These are phyloP conservation scores for Kurtzmaniella fragi DNA, from an alignment of 805 yeast species.

Conservation along the genomic window DNA sequence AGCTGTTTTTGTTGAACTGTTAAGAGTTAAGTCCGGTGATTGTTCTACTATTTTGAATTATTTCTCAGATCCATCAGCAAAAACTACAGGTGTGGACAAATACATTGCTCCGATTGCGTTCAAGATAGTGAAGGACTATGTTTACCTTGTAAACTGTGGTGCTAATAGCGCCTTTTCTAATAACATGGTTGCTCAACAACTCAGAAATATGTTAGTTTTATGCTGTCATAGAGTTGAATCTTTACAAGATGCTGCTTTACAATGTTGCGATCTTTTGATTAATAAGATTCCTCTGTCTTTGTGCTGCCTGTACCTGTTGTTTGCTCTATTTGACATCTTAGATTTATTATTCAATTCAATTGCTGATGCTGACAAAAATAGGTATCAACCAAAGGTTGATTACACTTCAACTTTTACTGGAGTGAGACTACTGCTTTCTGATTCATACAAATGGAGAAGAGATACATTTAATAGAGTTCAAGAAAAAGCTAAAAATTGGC, in stretches of 20 bases:
- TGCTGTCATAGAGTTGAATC: conserved; percentile 76
- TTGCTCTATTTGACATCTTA: conserved; percentile 75
- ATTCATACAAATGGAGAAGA: conserved; percentile 70
- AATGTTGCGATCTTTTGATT: conserved; percentile 67
- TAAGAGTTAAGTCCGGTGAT: conserved; percentile 75
- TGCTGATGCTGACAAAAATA: conserved; percentile 76
- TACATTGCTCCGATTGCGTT: conserved; percentile 63
- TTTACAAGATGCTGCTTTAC: conserved; percentile 75
- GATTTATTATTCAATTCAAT: conserved; percentile 74
- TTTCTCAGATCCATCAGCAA: conserved; percentile 80
- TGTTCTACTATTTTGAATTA: conserved; percentile 74
- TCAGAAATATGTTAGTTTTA: conserved; percentile 59
- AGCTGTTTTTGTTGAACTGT: conserved; percentile 67
- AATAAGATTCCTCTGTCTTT: conserved; percentile 68
- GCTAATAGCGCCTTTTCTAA: conserved; percentile 53
- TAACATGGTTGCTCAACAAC: conserved; percentile 55
- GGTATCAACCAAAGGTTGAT: conserved; percentile 76
- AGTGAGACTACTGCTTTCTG: conserved; percentile 59
- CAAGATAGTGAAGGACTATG: conserved; percentile 53
- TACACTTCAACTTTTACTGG: conserved; percentile 45
- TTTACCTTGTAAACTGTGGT: conserved; percentile 47
- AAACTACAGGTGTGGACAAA: conserved; percentile 61
- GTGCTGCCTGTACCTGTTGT: conserved; percentile 69
- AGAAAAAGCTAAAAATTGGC: conserved; percentile 63
- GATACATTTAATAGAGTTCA: conserved; percentile 59